phyloP scores from a whole-genome alignment of 495 filamentous ascomycete species.

The Peziza echinospora region DNA sequence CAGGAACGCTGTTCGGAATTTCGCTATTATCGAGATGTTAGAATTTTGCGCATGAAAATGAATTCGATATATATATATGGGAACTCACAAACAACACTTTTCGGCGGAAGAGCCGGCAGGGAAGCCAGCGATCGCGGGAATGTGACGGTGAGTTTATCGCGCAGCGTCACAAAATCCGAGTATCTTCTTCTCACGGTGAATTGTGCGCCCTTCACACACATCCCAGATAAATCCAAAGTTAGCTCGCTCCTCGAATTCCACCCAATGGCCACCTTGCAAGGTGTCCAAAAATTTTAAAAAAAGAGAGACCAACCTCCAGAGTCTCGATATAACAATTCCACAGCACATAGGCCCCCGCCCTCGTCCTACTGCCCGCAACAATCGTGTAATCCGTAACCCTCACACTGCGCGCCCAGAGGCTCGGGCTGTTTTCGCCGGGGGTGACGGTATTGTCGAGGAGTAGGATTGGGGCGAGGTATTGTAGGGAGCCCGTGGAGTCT shows the following conservation, averaged over 20 bases:
- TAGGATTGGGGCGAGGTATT: conserved; percentile 29
- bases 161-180: conserved; percentile 48
- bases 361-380: conserved; percentile 37
- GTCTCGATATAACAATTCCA: conserved; percentile 54
- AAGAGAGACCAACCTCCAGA: conserved; percentile 32
- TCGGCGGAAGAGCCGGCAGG: conserved; percentile 44
- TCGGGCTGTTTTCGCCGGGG: conserved; percentile 35
- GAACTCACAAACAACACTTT: conserved; percentile 44
- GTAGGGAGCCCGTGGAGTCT: not conserved
- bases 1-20: conserved; percentile 46
- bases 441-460: conserved; percentile 53
- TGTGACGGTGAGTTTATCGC: conserved; percentile 33
- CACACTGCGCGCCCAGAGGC: conserved; percentile 46
- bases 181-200: conserved; percentile 29
- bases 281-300: too few species aligned
- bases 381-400: conserved; percentile 44
- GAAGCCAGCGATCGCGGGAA: conserved; percentile 45
- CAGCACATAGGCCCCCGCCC: conserved; percentile 48
- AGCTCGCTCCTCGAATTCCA: too few species aligned
- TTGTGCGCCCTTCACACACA: conserved; percentile 13
- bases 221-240: too few species aligned
- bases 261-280: too few species aligned
- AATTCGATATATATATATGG: too few species aligned
- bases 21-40: conserved; percentile 24
- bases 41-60: conserved; percentile 2